These are phyloP conservation scores for Mycena pura DNA, from an alignment of 768 basidiomycete genomes.

Conservation along the genomic window DNA sequence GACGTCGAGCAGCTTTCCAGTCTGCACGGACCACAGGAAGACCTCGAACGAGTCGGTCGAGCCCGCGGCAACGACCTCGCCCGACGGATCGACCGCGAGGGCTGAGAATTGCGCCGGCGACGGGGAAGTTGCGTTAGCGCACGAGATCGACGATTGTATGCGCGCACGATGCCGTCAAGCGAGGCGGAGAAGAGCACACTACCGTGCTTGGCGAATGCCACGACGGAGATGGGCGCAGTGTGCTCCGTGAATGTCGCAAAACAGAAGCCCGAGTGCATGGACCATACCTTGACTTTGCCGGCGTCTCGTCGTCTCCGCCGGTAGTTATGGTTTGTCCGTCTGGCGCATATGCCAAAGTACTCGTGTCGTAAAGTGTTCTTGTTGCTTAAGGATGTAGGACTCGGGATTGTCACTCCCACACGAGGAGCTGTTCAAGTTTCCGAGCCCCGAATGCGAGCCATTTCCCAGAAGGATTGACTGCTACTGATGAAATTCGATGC, in stretches of 20 bases:
- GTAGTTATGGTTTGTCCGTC: constrained; percentile 97
- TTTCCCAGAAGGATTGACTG: constrained; percentile 91
- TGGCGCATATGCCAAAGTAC: constrained; percentile 86
- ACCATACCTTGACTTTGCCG: constrained; percentile 99
- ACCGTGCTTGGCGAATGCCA: constrained; percentile 92
- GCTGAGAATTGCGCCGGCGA: constrained; percentile 97
- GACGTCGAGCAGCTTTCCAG: constrained; percentile 93
- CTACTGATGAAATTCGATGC: constrained; percentile 94
- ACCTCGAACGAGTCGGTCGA: constrained; percentile 97
- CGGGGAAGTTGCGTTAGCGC: constrained; percentile 97
- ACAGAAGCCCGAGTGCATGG: constrained; percentile 93
- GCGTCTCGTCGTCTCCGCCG: constrained; percentile 96
- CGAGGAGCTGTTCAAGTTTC: constrained; percentile 94
- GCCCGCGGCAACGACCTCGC: constrained; percentile 96
- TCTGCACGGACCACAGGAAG: constrained; percentile 98
- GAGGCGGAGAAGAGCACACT: constrained; percentile 91
- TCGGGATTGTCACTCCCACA: constrained; percentile 99
- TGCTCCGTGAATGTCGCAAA: constrained; percentile 98
- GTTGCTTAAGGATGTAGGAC: constrained; percentile 96
- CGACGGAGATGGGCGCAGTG: constrained; percentile 82
- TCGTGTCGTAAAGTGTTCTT: constrained; percentile 99
- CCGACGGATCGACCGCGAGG: constrained; percentile 93
- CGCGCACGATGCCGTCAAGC: constrained; percentile 95
- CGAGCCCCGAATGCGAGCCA: constrained; percentile 98
- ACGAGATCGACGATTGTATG: constrained; percentile 96